Evolutionary conservation across 305 asterid species (phyloP), one percentile per base, ranked within the genome.

Genomic region (Striga hermonthica): DNA sequence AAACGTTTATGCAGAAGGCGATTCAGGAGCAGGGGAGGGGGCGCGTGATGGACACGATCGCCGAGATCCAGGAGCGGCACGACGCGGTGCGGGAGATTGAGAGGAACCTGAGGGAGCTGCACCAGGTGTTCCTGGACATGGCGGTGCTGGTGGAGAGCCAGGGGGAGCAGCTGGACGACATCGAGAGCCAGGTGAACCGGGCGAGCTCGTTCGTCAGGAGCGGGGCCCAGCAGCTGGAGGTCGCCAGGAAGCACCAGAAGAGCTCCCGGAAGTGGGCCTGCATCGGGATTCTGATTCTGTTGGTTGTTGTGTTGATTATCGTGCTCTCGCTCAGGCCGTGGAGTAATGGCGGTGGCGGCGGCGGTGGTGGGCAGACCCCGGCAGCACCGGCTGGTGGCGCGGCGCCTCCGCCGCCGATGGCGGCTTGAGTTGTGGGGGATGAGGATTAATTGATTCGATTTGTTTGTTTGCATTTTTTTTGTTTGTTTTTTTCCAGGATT

Each of bases 1-100:
- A 75, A 70, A 75, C 76, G 7, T 75, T 75, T 10, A 56, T 75
- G 8, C 79, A 75, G 67, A 75, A 75, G 70, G 76, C 79, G 59
- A 75, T 75, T 3, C 79, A 75, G 74, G 75, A 72, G 57, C 83
- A 78, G 76, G 83, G 83, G 14, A 76, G 81, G 70, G 83, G 83
- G 7, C 78, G 73, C 66, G 79, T 79, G 38, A 69, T 79, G 81
- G 84, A 79, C 15, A 74, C 81, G 0, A 62, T 78, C 1, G 69
- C 72, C 72, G 83, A 78, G 77, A 78, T 75, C 16, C 83, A 72
- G 13, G 83, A 79, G 54, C 59, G 84, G 66, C 79, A 79, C 40
- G 84, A 79, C 28, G 84, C 81, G 11, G 84, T 77, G 0, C 73
- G 60, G 70, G 81, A 79, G 41, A 73, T 79, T 58, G 84, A 79